Conservation (phyloP, 257 asterid species). For the Phtheirospermum japonicum region DNA sequence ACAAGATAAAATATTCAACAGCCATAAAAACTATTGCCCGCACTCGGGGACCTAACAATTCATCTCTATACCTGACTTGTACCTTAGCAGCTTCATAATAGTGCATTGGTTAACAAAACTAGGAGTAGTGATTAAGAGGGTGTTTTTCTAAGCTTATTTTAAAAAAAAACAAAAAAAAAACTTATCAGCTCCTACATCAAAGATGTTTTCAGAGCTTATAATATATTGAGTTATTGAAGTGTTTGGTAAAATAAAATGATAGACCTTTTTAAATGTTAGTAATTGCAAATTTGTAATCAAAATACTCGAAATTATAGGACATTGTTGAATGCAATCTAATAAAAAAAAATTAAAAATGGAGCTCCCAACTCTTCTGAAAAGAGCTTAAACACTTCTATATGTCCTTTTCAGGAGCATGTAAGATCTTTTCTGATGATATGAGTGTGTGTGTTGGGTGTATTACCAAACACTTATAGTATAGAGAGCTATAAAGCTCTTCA, state of each 20-base stretch:
- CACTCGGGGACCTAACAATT: background rate
- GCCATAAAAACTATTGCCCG: background rate
- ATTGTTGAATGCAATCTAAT: no score
- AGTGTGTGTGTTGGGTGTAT: no score
- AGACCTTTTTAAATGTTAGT: background rate
- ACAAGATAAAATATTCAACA: background rate
- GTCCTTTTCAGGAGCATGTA: background rate
- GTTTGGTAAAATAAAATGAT: background rate
- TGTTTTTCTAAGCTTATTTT: background rate
- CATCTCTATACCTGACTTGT: background rate
- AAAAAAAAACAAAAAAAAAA: background rate
- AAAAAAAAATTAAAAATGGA: no score
- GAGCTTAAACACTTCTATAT: background rate
- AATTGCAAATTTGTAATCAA: background rate
- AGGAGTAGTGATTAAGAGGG: background rate
- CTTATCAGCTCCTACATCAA: background rate
- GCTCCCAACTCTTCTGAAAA: background rate
- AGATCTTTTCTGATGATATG: no score
- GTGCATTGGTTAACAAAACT: slow-evolving; percentile 9
- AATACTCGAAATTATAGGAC: no score
- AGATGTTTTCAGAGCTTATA: background rate
- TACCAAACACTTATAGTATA: no score
- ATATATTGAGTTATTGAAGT: background rate
- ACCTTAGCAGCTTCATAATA: slow-evolving; percentile 7
- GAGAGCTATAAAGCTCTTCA: no score